Base-by-base conservation (phyloP, 179 eudicot genomes). In the Dionaea muscipula region DNA sequence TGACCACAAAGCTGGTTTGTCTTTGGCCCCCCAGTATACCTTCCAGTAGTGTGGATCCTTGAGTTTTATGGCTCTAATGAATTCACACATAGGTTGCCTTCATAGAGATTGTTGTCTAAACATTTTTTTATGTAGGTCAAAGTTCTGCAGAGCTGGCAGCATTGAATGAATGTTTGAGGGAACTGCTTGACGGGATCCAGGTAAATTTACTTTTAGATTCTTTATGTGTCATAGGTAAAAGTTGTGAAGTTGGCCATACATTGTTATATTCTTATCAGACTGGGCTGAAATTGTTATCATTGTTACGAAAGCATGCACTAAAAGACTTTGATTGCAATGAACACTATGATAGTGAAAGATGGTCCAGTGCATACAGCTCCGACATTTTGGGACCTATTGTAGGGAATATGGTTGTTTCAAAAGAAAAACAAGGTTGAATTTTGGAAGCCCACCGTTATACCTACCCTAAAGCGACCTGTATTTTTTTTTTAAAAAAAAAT, bases 131-230 rank as follows among this genome's bases (percentile, higher is more conserved):
- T 63, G 52, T 55, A 86, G 95, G 74, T 72, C 78, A 74, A 75
- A 85, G 48, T 54, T 51, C 77, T 59, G 74, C 73, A 25, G 98
- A 91, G 59, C 71, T 87, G 72, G 83, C 75, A 39, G 83, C 78
- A 66, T 59, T 91, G 37, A 87, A 91, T 75, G 95, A 80, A 63
- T 82, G 87, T 35, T 94, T 91, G 47, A 90, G 66, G 41, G 95
- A 87, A 69, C 73, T 91, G 67, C 95, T 91, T 68, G 95, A 91
- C 55, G 98, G 98, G 51, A 84, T 91, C 56, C 98, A 90, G 72
- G 97, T 90, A 75, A 58, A 15, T 43, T 18, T 18, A 18, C 47
- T 43, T 7, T 43, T 38, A 3, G 37, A 38, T 38, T 38, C 16
- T 38, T 38, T 38, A 11, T 7, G 43, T 38, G 12, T 38, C 3